Conservation (phyloP, 2,329 filamentous ascomycete species). For the Penicillium sclerotigenum region DNA sequence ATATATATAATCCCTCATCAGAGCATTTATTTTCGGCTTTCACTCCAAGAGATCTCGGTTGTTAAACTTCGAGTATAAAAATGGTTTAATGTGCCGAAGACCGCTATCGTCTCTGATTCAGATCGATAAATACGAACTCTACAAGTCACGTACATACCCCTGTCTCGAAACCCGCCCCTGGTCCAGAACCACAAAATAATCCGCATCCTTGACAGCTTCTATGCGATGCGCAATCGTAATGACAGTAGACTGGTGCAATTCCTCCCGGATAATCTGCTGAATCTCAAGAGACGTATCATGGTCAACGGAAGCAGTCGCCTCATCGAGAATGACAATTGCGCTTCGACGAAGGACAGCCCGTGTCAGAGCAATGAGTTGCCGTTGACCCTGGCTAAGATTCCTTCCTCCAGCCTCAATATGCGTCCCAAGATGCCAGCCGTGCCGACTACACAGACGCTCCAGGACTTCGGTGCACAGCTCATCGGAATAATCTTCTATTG, state of each 20-base stretch:
- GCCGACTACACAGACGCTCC: constrained; percentile 52
- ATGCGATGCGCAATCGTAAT: constrained; percentile 64
- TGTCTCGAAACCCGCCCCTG: constrained; percentile 46
- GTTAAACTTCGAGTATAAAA: neutral
- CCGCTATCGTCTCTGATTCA: neutral
- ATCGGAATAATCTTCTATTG: constrained; percentile 56
- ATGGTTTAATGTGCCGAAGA: neutral
- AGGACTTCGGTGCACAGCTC: constrained; percentile 54
- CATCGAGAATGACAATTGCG: constrained; percentile 62
- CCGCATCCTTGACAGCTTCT: constrained; percentile 59
- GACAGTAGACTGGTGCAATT: constrained; percentile 50
- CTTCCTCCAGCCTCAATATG: constrained; percentile 59
- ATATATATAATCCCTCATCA: constrained; percentile 5
- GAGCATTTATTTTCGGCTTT: neutral
- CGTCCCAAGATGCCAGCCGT: constrained; percentile 57
- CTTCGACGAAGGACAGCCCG: constrained; percentile 61
- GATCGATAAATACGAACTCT: neutral
- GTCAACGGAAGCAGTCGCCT: constrained; percentile 65
- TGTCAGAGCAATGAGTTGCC: constrained; percentile 63
- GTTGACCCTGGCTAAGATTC: constrained; percentile 63
- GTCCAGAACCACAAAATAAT: constrained; percentile 54
- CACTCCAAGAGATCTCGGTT: neutral
- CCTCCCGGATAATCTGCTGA: constrained; percentile 37
- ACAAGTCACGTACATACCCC: constrained; percentile 29
- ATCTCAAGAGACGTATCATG: constrained; percentile 55